A percentile compares a stretch with the other conserved stretches of the same genome.
phyloP scores from a whole-genome alignment of 129 eudicot genomes.

The Artemisia tridentata region DNA sequence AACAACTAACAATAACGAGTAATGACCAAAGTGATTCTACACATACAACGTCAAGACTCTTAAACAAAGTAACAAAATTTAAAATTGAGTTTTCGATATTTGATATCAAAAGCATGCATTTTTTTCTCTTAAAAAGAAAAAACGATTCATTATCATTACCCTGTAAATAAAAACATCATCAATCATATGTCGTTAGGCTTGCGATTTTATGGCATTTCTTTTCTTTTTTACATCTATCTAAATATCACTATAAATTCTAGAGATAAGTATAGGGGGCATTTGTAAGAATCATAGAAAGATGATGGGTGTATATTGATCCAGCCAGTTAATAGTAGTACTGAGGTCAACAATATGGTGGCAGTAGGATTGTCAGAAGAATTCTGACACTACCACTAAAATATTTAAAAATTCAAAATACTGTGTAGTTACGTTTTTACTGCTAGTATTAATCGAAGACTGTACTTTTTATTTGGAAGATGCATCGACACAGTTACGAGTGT shows the following conservation, averaged over 20 bases:
- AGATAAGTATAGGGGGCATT: slow-evolving; percentile 1
- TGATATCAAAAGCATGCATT: too few species aligned
- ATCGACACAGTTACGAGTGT: neutral
- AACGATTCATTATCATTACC: too few species aligned
- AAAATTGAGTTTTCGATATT: too few species aligned
- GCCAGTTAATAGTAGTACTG: slow-evolving; percentile 11
- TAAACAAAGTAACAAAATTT: too few species aligned
- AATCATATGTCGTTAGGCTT: too few species aligned
- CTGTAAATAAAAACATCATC: too few species aligned
- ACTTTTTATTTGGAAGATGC: neutral
- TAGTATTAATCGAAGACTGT: neutral
- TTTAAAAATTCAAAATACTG: slow-evolving; percentile 17
- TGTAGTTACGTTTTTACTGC: neutral
- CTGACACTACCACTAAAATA: slow-evolving; percentile 33
- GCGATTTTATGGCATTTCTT: too few species aligned
- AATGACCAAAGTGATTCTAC: too few species aligned
- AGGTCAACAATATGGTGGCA: slow-evolving; percentile 30
- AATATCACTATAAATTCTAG: neutral
- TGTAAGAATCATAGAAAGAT: neutral
- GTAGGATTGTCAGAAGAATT: slow-evolving; percentile 19
- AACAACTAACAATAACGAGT: too few species aligned
- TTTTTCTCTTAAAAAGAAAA: too few species aligned
- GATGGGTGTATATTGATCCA: slow-evolving; percentile 11
- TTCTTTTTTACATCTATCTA: too few species aligned
- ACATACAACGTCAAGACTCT: too few species aligned